These are phyloP conservation scores for Lachnellula subtilissima DNA, from an alignment of 2,329 filamentous ascomycete genomes.

Conservation along the genomic window DNA sequence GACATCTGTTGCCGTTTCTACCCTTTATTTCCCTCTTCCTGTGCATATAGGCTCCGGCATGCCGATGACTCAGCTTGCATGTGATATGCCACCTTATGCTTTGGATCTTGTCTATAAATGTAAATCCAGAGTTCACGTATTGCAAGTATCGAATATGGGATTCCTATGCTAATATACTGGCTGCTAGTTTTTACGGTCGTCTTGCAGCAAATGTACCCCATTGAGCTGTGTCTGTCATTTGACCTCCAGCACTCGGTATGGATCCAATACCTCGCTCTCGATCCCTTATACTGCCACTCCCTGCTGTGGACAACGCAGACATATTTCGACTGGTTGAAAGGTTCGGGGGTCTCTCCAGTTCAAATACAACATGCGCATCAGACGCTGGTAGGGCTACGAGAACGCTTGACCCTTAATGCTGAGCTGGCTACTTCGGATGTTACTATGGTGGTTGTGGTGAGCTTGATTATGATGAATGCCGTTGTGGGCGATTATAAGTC, in stretches of 20 bases:
- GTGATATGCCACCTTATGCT: conserved; percentile 4
- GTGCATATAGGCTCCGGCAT: background rate
- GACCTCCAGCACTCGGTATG: background rate
- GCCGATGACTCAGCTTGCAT: background rate
- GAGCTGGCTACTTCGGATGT: background rate
- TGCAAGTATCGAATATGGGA: background rate
- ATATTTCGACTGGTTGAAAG: background rate
- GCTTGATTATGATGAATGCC: conserved; percentile 1
- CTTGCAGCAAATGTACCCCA: background rate
- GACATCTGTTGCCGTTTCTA: background rate
- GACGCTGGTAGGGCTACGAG: background rate
- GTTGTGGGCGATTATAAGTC: background rate
- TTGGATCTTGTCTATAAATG: conserved; percentile 4
- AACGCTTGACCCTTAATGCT: background rate
- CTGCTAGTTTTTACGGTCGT: no score
- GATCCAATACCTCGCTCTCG: background rate
- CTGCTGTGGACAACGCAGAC: conserved; percentile 1
- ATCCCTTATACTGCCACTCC: conserved; percentile 1
- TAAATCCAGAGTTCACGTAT: background rate
- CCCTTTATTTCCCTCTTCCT: background rate
- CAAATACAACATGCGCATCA: background rate
- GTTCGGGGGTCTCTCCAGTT: background rate
- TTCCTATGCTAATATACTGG: background rate
- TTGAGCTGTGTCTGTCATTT: background rate
- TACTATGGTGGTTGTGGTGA: background rate